phyloP scores from a whole-genome alignment of 2,329 filamentous ascomycete genomes.

The Boeremia lycopersici region DNA sequence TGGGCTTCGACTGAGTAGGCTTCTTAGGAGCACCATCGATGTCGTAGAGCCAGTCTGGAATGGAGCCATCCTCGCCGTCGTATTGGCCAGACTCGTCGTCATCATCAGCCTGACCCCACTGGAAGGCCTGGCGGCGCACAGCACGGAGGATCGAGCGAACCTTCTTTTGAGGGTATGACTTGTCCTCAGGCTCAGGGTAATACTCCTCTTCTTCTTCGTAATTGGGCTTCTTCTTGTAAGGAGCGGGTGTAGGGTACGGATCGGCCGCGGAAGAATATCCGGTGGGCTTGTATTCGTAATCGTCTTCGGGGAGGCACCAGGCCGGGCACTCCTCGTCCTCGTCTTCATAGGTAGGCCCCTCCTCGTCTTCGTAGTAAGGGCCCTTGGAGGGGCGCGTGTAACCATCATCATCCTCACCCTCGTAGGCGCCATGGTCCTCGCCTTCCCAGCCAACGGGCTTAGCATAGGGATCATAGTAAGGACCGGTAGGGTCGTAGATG shows the following conservation, averaged over 20 bases:
- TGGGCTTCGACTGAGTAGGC: constrained; percentile 8
- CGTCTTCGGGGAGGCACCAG: constrained; percentile 15
- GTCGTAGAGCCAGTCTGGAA: constrained; percentile 22
- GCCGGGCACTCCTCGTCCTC: constrained; percentile 21
- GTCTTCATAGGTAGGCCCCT: constrained; percentile 4
- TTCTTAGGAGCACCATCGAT: constrained; percentile 6
- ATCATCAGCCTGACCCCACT: constrained; percentile 8
- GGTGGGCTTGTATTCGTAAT: constrained; percentile 5
- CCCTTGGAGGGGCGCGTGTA: neutral
- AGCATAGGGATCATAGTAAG: constrained; percentile 9
- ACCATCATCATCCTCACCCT: constrained; percentile 16
- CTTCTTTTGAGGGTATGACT: constrained; percentile 13
- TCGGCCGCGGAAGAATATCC: neutral
- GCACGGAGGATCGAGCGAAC: constrained; percentile 10
- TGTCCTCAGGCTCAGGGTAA: constrained; percentile 6
- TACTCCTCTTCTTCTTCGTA: neutral
- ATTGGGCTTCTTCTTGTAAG: neutral
- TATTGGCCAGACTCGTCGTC: constrained; percentile 10
- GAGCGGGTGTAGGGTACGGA: constrained; percentile 6
- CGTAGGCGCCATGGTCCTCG: constrained; percentile 17
- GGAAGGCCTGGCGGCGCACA: constrained; percentile 7
- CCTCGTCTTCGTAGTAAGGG: constrained; percentile 10
- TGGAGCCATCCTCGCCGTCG: constrained; percentile 14
- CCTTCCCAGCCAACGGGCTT: constrained; percentile 15
- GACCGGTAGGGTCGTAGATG: constrained; percentile 10